Conservation (phyloP, 2,329 filamentous ascomycete genomes). For the Mycosphaerella sp. region DNA sequence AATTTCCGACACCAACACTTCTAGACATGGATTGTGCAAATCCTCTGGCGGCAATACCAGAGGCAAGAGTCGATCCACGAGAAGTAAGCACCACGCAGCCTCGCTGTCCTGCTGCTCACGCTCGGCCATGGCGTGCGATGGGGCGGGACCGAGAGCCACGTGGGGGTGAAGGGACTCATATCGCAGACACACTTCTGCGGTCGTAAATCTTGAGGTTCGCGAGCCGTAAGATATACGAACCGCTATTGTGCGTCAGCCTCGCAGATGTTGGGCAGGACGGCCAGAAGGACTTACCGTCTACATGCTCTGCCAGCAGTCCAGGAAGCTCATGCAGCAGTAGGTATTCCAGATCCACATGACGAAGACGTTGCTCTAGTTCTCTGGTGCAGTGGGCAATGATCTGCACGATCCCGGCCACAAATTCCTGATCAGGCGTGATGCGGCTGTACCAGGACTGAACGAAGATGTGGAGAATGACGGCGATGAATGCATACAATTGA, state of each 20-base stretch:
- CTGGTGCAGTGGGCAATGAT: conserved; percentile 89
- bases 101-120: conserved; percentile 69
- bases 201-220: conserved; percentile 2
- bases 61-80: conserved; percentile 76
- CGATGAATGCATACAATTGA: conserved; percentile 86
- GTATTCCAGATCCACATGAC: conserved; percentile 74
- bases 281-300: conserved; percentile 55
- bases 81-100: conserved; percentile 72
- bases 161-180: conserved; percentile 82
- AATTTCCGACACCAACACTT: conserved; percentile 76
- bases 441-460: conserved; percentile 89
- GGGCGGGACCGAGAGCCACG: conserved; percentile 72
- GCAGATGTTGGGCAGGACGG: neutral
- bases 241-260: conserved; percentile 26
- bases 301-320: conserved; percentile 69
- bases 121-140: conserved; percentile 36
- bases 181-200: conserved; percentile 16
- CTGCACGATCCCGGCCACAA: conserved; percentile 80
- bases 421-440: conserved; percentile 83
- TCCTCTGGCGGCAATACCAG: conserved; percentile 88
- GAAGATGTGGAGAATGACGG: conserved; percentile 82
- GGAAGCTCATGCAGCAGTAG: conserved; percentile 84
- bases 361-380: conserved; percentile 76
- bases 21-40: conserved; percentile 77
- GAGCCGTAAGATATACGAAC: conserved; percentile 17